Evolutionary conservation across 2,329 filamentous ascomycete genomes (phyloP).

Genomic region (Aspergillus brunneoviolaceus): DNA sequence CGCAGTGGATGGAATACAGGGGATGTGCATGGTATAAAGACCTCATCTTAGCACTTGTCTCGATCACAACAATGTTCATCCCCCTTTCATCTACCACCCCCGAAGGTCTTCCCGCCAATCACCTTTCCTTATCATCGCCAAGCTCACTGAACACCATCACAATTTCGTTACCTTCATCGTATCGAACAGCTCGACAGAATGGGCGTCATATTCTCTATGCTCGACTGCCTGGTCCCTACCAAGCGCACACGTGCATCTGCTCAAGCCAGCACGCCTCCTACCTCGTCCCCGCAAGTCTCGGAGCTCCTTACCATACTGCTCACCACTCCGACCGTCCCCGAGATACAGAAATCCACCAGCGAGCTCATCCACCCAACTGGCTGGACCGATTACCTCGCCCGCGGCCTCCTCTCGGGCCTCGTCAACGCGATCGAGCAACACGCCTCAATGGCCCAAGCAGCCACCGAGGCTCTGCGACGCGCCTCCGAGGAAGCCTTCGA

Average conservation of each 20-base stretch:
- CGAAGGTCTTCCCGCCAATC: no score
- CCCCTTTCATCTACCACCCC: no score
- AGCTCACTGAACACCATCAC: neutral
- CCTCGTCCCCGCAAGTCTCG: neutral
- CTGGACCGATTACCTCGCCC: constrained; percentile 17
- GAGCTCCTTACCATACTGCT: constrained; percentile 13
- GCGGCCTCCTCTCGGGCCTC: constrained; percentile 16
- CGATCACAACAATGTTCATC: no score
- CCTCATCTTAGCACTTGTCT: no score
- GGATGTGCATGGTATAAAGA: no score
- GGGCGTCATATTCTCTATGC: neutral
- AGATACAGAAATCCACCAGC: constrained; percentile 10
- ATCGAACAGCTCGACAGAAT: neutral
- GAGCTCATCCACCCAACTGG: constrained; percentile 13
- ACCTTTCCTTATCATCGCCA: neutral
- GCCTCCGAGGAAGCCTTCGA: constrained; percentile 17
- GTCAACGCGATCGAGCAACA: constrained; percentile 15
- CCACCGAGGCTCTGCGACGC: constrained; percentile 16
- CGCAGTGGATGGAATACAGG: no score
- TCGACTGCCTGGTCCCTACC: neutral
- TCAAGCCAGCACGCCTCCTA: neutral
- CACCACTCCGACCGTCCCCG: neutral
- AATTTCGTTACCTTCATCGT: neutral
- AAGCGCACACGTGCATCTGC: neutral
- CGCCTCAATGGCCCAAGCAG: constrained; percentile 14